These are phyloP conservation scores for Malbranchea zuffiana DNA, from an alignment of 2,329 filamentous ascomycete species.

Conservation along the genomic window DNA sequence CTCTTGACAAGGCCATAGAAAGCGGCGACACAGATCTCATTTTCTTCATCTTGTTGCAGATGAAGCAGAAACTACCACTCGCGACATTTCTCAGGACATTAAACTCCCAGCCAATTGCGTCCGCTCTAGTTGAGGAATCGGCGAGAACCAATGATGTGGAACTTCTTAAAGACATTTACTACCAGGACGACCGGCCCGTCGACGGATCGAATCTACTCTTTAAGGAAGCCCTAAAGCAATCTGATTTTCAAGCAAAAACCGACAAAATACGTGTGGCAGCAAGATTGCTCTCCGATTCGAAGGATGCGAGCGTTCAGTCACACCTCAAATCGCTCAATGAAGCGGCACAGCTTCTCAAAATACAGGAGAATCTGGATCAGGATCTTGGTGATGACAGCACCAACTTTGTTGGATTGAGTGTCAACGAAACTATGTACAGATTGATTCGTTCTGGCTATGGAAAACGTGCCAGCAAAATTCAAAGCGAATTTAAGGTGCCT, in stretches of 20 bases:
- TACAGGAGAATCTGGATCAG: slow-evolving; percentile 77
- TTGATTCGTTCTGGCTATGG: slow-evolving; percentile 71
- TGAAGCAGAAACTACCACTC: slow-evolving; percentile 82
- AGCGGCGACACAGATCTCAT: slow-evolving; percentile 89
- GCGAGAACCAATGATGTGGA: slow-evolving; percentile 68
- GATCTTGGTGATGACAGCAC: slow-evolving; percentile 56
- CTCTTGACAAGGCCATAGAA: slow-evolving; percentile 91
- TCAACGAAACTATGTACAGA: slow-evolving; percentile 88
- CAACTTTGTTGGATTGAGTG: slow-evolving; percentile 67
- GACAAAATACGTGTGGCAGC: slow-evolving; percentile 84
- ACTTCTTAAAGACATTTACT: slow-evolving; percentile 88
- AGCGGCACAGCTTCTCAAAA: slow-evolving; percentile 63
- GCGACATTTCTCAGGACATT: slow-evolving; percentile 88
- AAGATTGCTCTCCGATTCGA: slow-evolving; percentile 72
- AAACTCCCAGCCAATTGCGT: slow-evolving; percentile 73
- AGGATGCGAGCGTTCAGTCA: slow-evolving; percentile 55
- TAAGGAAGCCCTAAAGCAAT: slow-evolving; percentile 66
- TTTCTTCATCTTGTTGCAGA: slow-evolving; percentile 73
- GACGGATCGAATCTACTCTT: slow-evolving; percentile 84
- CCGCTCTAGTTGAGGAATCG: slow-evolving; percentile 76
- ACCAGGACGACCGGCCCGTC: slow-evolving; percentile 83
- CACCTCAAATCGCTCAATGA: slow-evolving; percentile 70
- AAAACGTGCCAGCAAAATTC: slow-evolving; percentile 75
- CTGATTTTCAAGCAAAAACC: slow-evolving; percentile 55
- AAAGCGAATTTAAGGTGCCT: slow-evolving; percentile 82